A percentile compares a stretch with the other conserved stretches of the same genome.
phyloP scores from a whole-genome alignment of 768 basidiomycete genomes.

The Candolleomyces aberdarensis region DNA sequence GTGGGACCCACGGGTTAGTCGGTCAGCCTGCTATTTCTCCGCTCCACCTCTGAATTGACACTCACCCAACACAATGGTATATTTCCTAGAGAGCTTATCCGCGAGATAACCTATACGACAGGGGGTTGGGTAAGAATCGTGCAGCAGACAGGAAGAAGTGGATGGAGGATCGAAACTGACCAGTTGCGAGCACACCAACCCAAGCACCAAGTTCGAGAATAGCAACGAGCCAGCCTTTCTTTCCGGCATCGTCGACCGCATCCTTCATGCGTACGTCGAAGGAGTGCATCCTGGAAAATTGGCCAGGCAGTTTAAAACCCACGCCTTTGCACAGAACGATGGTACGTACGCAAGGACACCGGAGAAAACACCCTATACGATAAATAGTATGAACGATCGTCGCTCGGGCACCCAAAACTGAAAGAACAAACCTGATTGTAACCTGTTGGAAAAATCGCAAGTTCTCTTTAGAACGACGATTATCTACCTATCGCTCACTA shows the following conservation, averaged over 20 bases:
- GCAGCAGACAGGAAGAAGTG: neutral
- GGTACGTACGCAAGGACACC: constrained; percentile 58
- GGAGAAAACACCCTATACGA: constrained; percentile 65
- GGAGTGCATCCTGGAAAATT: constrained; percentile 39
- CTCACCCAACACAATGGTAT: constrained; percentile 59
- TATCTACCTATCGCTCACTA: neutral
- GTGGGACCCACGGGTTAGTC: neutral
- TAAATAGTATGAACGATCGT: neutral
- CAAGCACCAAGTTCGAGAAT: constrained; percentile 77
- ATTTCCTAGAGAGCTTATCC: constrained; percentile 72
- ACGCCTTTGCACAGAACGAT: neutral
- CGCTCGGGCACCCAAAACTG: neutral
- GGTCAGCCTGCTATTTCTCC: neutral
- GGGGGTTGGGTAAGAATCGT: neutral
- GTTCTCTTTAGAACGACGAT: neutral
- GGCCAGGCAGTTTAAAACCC: neutral
- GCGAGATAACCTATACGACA: constrained; percentile 49
- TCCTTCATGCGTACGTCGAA: constrained; percentile 55
- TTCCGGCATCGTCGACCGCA: constrained; percentile 47
- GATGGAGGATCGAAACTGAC: constrained; percentile 21
- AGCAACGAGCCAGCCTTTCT: constrained; percentile 70
- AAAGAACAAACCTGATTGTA: constrained; percentile 54
- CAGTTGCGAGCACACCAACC: constrained; percentile 71
- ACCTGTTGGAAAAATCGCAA: constrained; percentile 30
- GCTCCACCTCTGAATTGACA: neutral